Evolutionary conservation across 257 asterid species (phyloP).

Genomic region (Solanum dulcamara): DNA sequence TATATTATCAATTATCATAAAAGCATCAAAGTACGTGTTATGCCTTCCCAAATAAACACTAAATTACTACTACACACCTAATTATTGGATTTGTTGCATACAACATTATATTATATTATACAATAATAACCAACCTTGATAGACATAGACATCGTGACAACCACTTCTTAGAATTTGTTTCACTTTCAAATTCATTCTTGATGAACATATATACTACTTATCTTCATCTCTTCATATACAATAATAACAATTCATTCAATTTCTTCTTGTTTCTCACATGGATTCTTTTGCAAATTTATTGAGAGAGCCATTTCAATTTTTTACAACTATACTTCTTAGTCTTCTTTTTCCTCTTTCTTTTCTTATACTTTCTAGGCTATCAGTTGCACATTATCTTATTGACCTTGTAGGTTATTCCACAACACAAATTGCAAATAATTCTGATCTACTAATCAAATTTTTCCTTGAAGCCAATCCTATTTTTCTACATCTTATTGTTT

Average conservation of each 20-base stretch:
- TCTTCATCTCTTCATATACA: neutral
- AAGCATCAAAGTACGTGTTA: neutral
- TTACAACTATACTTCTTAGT: slow-evolving; percentile 46
- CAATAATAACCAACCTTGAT: neutral
- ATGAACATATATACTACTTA: neutral
- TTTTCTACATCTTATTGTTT: slow-evolving; percentile 35
- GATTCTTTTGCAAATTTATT: neutral
- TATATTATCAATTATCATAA: neutral
- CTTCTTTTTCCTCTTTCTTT: slow-evolving; percentile 80
- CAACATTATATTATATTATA: neutral
- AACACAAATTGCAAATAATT: neutral
- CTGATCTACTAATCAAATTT: slow-evolving; percentile 8
- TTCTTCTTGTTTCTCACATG: neutral
- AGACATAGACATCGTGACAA: slow-evolving; percentile 17
- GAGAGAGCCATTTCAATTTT: slow-evolving; percentile 29
- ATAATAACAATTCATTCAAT: neutral
- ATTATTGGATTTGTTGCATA: neutral
- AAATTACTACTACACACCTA: neutral
- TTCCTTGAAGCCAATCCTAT: slow-evolving; percentile 27
- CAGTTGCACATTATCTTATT: slow-evolving; percentile 41
- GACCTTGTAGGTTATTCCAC: slow-evolving; percentile 16
- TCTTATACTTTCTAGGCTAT: slow-evolving; percentile 58
- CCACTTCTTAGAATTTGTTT: slow-evolving; percentile 14
- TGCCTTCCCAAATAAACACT: neutral
- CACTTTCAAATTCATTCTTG: neutral